Conservation (phyloP, 73 alveolate species). For the Stentor coeruleus region DNA sequence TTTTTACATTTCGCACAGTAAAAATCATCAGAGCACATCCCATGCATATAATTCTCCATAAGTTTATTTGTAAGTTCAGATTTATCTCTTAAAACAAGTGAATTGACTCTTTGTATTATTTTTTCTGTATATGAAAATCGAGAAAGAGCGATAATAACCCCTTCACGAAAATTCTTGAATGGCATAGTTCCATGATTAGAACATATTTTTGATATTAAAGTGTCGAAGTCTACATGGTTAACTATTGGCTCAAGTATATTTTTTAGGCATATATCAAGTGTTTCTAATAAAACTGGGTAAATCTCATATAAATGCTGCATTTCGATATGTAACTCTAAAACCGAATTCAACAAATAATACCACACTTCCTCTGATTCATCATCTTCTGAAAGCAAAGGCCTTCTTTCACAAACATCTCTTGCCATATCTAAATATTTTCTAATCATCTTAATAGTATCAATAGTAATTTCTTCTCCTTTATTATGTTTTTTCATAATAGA, state of each 20-base stretch:
- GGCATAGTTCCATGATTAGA: neutral
- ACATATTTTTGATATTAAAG: neutral
- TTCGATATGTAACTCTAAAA: neutral
- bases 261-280: neutral
- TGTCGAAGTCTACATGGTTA: slow-evolving; percentile 4
- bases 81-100: neutral
- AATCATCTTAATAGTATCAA: neutral
- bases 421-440: neutral
- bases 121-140: neutral
- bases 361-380: slow-evolving; percentile 1
- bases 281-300: neutral
- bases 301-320: neutral
- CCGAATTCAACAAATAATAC: neutral
- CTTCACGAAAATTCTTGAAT: slow-evolving; percentile 2
- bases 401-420: neutral
- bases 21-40: neutral
- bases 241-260: neutral
- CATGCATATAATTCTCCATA: neutral
- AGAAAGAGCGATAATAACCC: neutral
- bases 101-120: neutral
- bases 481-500: no score
- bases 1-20: neutral
- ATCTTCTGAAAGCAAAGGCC: neutral
- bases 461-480: neutral
- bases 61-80: neutral